Evolutionary conservation across 2,329 filamentous ascomycete species (phyloP), one percentile per base, ranked within the genome.

Genomic region (Beauveria sp.): DNA sequence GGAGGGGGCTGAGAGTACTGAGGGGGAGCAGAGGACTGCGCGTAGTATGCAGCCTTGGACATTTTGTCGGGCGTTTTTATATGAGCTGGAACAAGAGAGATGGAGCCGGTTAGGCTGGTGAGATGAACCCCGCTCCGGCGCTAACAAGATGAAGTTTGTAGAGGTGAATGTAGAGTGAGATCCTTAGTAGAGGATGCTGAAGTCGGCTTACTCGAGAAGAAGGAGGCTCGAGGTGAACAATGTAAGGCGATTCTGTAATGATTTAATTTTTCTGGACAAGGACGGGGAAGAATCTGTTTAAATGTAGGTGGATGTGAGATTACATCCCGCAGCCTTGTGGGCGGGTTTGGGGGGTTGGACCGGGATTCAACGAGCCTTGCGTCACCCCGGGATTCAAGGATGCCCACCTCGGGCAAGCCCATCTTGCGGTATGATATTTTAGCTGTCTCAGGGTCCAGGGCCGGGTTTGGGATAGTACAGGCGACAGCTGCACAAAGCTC

Each of bases 1-100:
- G 58, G 58, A 56, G 58, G 58, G 14, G 58, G 51, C 34, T 61
- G 58, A 5, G 58, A 61, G 51, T 61, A 61, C 14, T 61, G 51
- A 55, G 58, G 58, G 24, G 58, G 51, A 50, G 58, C 51, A 49
- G 58, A 45, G 6, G 51, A 51, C 51, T 61, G 58, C 51, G 43
- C 24, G 45, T 49, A 55, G 51, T 61, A 61, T 30, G 58, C 51
- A 47, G 58, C 49, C 58, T 61, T 61, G 58, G 51, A 55, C 58
- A 61, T 61, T 42, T 49, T 50, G 42, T 45, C 42, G 20, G n/a
- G 26, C 26, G 43, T 22, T 22, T 47, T 22, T 30, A 22, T 43
- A 43, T 18, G 34, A 30, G 40, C 28, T 8, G 46, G 18, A 28
- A 42, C 7, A 26, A 38, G 24, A 55, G 40, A 30, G n/a, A 26